A percentile compares a stretch with the other conserved stretches of the same genome.
Evolutionary conservation across 306 rosid species (phyloP).

Genomic region (Mimosa bimucronata): DNA sequence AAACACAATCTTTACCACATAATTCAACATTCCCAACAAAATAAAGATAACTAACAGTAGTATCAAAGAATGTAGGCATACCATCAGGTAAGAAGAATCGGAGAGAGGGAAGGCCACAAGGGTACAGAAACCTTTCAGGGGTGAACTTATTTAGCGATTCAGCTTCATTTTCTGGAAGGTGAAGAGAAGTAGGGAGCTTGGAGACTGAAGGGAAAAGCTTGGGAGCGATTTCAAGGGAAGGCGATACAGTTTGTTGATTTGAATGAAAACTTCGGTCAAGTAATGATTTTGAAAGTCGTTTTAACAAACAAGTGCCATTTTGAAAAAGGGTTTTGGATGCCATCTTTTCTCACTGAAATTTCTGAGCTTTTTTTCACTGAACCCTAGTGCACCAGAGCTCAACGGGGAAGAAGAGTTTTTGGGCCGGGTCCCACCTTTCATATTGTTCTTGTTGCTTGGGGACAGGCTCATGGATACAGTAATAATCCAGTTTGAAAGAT

Average conservation of each 20-base stretch:
- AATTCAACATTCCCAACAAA: background rate
- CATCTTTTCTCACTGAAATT: slow-evolving; percentile 45
- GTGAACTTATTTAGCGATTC: slow-evolving; percentile 48
- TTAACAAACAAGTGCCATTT: slow-evolving; percentile 60
- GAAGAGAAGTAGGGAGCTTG: slow-evolving; percentile 45
- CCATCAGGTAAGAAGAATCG: slow-evolving; percentile 82
- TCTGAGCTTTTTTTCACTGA: slow-evolving; percentile 21
- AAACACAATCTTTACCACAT: background rate
- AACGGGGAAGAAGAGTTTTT: background rate
- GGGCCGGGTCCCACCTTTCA: background rate
- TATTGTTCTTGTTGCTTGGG: too few relatives aligned
- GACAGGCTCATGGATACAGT: too few relatives aligned
- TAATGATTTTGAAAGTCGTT: slow-evolving; percentile 51
- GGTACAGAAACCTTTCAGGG: slow-evolving; percentile 57
- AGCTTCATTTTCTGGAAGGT: slow-evolving; percentile 64
- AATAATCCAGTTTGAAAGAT: too few relatives aligned
- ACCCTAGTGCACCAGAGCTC: slow-evolving; percentile 39
- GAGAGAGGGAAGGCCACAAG: slow-evolving; percentile 81
- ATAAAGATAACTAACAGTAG: background rate
- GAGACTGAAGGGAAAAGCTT: slow-evolving; percentile 66
- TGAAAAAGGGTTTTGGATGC: slow-evolving; percentile 75
- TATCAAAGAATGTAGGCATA: slow-evolving; percentile 30
- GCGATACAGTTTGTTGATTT: slow-evolving; percentile 39
- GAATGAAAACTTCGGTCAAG: slow-evolving; percentile 39
- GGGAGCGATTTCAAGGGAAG: slow-evolving; percentile 52